Base-by-base conservation (phyloP, 2,329 filamentous ascomycete genomes). In the Talaromyces sp. region DNA sequence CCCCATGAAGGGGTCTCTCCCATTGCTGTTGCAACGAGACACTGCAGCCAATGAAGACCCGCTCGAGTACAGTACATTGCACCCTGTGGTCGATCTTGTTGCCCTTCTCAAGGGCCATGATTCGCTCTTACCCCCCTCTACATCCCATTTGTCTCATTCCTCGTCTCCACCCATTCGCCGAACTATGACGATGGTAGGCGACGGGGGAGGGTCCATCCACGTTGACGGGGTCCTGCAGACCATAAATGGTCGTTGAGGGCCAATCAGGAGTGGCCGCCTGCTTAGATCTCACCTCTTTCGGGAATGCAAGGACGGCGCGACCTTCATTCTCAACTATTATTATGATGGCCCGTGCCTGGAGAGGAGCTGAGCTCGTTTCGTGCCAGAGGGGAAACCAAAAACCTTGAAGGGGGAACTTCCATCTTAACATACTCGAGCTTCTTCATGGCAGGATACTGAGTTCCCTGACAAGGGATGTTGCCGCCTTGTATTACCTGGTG, bases 231-330 rank as follows among this genome's bases (percentile, higher is more conserved):
- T 49, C 62, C 62, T 65, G 60, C 66, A 65, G 62, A 55, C 54
- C 58, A 54, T 60, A 16, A 45, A 49, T 52, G 49, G 24, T 29
- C 27, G 52, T 52, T 51, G 56, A 24, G 55, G 49, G 40, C 68
- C 69, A 70, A 70, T 70, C 53, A 59, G 46, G 24, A 16, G 29
- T 17, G 35, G 32, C 14, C 48, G 27, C 41, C 33, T 47, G 51
- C 44, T 52, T 49, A 49, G 50, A 61, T 63, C 58, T 64, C 56
- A 60, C 60, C 62, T 65, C 56, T 57, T 54, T 63, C 63, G 60
- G 69, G 69, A 66, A 74, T 74, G 71, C 70, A 74, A 73, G 71
- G 71, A 72, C 54, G 46, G 54, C 56, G 51, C 55, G 57, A 61
- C 54, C 52, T 60, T 32, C 60, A 64, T 62, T 63, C 62, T 57